Evolutionary conservation across 768 basidiomycete species (phyloP), one percentile per base, ranked within the genome.

Genomic region (Agrocybe chaxingu): DNA sequence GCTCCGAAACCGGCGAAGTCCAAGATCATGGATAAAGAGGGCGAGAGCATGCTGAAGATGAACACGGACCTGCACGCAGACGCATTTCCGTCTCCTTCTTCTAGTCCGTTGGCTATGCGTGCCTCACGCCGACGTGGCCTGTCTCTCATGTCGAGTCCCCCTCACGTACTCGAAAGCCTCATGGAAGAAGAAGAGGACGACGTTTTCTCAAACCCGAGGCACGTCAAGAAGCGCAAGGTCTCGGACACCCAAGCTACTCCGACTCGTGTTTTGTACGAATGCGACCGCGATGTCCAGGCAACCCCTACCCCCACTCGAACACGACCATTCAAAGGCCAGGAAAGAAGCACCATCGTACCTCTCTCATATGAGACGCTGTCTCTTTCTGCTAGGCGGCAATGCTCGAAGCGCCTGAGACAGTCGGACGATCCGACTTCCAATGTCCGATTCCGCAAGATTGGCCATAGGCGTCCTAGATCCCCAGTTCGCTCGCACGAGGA

Each of bases 61-160:
- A 50, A 32, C 19, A 31, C 35, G 42, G 51, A 43, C 33, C 48
- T 52, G 10, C 43, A 44, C 32, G 45, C 43, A 9, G 51, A 56
- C 18, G 54, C 57, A 45, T 29, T 59, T 16, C 55, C 54, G 8
- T 67, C 67, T 18, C 69, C 72, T 10, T 68, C 71, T 0, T 64
- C 65, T 8, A 74, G 72, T 47, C 73, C 73, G 1, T 52, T 74
- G 43, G 67, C 67, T 10, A 61, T 61, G 51, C 62, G 66, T 13
- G 47, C 52, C 8, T 53, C 62, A 19, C 47, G 61, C 11, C 61
- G 58, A 32, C 60, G 57, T 42, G 60, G 59, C 16, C 47, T 58
- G 18, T 59, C 59, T 7, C 45, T 61, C 9, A 44, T 62, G 13
- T 63, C 66, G 3, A 60, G 59, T 13, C 65, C 72, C 24, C 47